Base-by-base conservation (phyloP, 805 yeast genomes). In the Zygosaccharomyces pseudorouxii region DNA sequence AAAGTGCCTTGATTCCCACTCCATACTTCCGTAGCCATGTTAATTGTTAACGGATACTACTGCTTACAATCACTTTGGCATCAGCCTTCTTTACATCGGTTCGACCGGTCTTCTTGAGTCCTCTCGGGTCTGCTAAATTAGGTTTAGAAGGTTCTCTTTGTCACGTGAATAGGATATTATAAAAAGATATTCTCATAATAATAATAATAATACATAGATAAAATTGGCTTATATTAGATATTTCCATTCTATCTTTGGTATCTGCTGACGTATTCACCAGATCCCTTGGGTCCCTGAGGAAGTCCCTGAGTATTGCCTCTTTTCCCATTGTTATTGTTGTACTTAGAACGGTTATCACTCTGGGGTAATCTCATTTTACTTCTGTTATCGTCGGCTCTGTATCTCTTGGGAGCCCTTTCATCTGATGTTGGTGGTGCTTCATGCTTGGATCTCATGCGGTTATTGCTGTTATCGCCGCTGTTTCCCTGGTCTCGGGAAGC, bases 1-100 rank as follows among this genome's bases (percentile, higher is more conserved):
- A 90, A 70, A 5, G 79, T 76, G 8, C 86, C 86, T 46, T 62
- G 59, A 31, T 51, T 59, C n/a, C 63, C 61, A 48, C 48, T 51
- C 63, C 63, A 45, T 56, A 52, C 51, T 59, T 48, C 72, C 59
- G 56, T 63, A 53, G 47, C 61, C 63, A 47, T 63, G 57, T 16
- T 33, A 10, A 64, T 48, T 62, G 3, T 33, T 16, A 5, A 8
- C 5, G 20, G 37, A 33, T 33, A 18, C 6, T 7, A 14, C 11
- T 4, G 3, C 10, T n/a, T 23, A 3, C n/a, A 25, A 39, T 9
- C 12, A 7, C 22, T 9, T 23, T 12, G 29, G n/a, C 8, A 38
- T 5, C 22, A n/a, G 5, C 11, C 30, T 38, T 33, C 20, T 16
- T 33, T 14, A 14, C 8, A 4, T 1, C 9, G 6, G 37, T 33